Percentiles rank a stretch among this genome's conserved stretches.
phyloP scores from a whole-genome alignment of 192 early-diverging fungal species.

The Pilobolus umbonatus region DNA sequence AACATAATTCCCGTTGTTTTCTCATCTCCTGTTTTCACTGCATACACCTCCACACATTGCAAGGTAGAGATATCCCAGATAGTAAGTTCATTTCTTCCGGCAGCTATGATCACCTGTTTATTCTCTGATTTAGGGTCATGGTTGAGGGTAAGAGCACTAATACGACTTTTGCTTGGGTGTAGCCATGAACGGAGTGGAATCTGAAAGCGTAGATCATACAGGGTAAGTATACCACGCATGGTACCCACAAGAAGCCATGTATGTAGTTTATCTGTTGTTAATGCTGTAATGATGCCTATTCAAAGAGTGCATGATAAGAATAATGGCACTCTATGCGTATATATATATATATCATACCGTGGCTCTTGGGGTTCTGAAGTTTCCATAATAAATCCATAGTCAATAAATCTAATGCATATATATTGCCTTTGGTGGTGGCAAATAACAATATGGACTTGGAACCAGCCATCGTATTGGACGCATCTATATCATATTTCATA shows the following conservation, averaged over 20 bases:
- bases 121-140: conserved; percentile 42
- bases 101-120: conserved; percentile 55
- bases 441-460: conserved; percentile 65
- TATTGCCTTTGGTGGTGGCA: conserved; percentile 64
- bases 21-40: conserved; percentile 48
- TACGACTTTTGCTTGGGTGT: conserved; percentile 63
- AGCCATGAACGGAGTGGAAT: conserved; percentile 67
- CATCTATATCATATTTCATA: conserved; percentile 8
- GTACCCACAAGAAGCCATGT: conserved; percentile 73
- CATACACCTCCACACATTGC: conserved; percentile 70
- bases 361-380: conserved; percentile 46
- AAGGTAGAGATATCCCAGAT: conserved; percentile 76
- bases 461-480: conserved; percentile 38
- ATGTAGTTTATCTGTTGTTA: conserved; percentile 56
- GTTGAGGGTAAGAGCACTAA: conserved; percentile 50
- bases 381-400: conserved; percentile 67
- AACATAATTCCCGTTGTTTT: conserved; percentile 37
- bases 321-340: not conserved
- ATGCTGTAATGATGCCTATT: conserved; percentile 60
- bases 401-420: conserved; percentile 68
- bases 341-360: conserved; percentile 42
- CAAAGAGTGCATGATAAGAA: not conserved
- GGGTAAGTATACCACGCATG: conserved; percentile 65
- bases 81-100: conserved; percentile 72
- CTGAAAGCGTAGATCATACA: conserved; percentile 78